These are phyloP conservation scores for Inosperma sp. DNA, from an alignment of 768 basidiomycete species.

Conservation along the genomic window DNA sequence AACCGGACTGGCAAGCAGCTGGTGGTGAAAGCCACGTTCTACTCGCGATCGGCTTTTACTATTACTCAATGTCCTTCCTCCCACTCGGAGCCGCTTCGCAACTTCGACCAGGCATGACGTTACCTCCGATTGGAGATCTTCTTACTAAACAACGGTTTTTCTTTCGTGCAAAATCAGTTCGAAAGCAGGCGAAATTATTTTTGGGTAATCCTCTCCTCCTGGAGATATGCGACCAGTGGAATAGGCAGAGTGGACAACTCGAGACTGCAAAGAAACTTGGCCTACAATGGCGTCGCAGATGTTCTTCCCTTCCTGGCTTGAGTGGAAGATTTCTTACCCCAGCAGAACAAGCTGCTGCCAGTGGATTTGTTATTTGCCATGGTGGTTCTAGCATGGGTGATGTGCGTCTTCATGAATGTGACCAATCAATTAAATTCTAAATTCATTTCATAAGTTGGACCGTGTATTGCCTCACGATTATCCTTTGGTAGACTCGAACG, in stretches of 20 bases:
- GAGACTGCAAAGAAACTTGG: too few relatives aligned
- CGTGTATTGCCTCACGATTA: slow-evolving; percentile 31
- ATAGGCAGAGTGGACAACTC: slow-evolving; percentile 24
- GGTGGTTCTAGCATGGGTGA: slow-evolving; percentile 40
- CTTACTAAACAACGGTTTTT: slow-evolving; percentile 47
- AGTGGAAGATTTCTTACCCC: slow-evolving; percentile 18
- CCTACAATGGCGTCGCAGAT: too few relatives aligned
- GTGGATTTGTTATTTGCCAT: slow-evolving; percentile 26
- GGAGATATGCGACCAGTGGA: slow-evolving; percentile 30
- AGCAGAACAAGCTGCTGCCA: slow-evolving; percentile 26
- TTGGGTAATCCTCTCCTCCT: slow-evolving; percentile 44
- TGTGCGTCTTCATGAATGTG: slow-evolving; percentile 29
- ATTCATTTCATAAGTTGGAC: slow-evolving; percentile 28
- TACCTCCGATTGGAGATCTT: slow-evolving; percentile 39
- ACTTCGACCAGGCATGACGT: slow-evolving; percentile 30
- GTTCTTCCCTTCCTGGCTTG: slow-evolving; percentile 8
- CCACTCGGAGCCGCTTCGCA: slow-evolving; percentile 32
- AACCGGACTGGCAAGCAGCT: slow-evolving; percentile 39
- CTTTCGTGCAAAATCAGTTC: slow-evolving; percentile 36
- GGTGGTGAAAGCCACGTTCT: slow-evolving; percentile 47
- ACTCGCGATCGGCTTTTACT: slow-evolving; percentile 40
- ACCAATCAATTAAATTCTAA: not conserved
- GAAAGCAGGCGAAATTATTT: slow-evolving; percentile 31
- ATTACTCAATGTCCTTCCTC: slow-evolving; percentile 43
- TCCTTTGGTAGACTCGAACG: slow-evolving; percentile 14